phyloP scores from a whole-genome alignment of 495 filamentous ascomycete genomes.

The Ascodesmis nigricans region DNA sequence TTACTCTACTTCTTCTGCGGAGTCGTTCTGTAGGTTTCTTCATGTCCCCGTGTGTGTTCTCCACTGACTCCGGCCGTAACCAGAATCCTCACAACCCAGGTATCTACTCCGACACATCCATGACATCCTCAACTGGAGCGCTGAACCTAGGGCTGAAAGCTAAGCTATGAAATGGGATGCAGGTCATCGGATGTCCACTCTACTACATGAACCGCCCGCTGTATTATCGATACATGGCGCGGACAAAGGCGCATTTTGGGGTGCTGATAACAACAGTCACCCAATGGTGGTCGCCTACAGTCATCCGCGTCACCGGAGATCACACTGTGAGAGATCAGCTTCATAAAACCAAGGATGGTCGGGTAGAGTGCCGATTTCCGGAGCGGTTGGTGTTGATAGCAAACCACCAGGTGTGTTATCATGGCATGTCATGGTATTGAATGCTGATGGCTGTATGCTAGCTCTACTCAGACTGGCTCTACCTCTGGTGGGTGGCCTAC shows the following conservation, averaged over 20 bases:
- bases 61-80: no score
- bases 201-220: conserved; percentile 46
- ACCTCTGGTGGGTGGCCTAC: conserved; percentile 74
- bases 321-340: conserved; percentile 48
- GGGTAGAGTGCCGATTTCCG: conserved; percentile 49
- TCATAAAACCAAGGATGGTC: conserved; percentile 37
- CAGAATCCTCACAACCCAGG: no score
- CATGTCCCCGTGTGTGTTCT: neutral
- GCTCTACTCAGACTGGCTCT: conserved; percentile 76
- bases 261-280: conserved; percentile 52
- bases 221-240: conserved; percentile 57
- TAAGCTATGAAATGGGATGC: no score
- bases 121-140: no score
- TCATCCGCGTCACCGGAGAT: conserved; percentile 56
- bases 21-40: neutral
- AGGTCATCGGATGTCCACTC: conserved; percentile 45
- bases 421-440: conserved; percentile 3
- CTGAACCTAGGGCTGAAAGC: no score
- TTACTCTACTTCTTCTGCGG: no score
- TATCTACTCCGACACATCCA: no score
- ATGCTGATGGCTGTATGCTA: conserved; percentile 9
- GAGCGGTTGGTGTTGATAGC: conserved; percentile 59
- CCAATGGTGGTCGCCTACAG: conserved; percentile 59
- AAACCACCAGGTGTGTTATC: conserved; percentile 47
- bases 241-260: conserved; percentile 57